phyloP scores from a whole-genome alignment of 225 moss, liverwort and hornwort species.

The Polytrichum commune region DNA sequence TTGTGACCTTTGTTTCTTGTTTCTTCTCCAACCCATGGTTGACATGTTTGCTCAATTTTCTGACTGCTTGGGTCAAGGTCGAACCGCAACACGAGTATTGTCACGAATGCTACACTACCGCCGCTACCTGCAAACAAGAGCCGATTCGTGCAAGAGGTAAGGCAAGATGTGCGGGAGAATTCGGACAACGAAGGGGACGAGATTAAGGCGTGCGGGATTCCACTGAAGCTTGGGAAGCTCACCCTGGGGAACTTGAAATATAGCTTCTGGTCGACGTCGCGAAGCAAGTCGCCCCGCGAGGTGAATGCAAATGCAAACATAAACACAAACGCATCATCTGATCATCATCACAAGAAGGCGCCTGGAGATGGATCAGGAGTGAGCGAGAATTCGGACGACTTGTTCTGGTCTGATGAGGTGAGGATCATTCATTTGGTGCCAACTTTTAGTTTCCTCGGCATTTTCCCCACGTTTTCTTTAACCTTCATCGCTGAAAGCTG shows the following conservation, averaged over 20 bases:
- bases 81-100: conserved; percentile 10
- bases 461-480: too few species aligned
- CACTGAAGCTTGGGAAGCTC: conserved; percentile 35
- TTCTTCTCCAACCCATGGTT: too few species aligned
- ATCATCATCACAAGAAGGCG: too few species aligned
- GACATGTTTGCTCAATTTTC: too few species aligned
- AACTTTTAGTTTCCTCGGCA: too few species aligned
- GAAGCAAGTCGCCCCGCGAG: conserved; percentile 20
- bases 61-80: conserved; percentile 11
- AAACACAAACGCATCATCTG: too few species aligned
- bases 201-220: conserved; percentile 45
- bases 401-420: conserved; percentile 64
- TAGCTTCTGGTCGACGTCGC: conserved; percentile 35
- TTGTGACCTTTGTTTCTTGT: too few species aligned
- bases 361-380: conserved; percentile 22
- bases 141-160: conserved; percentile 31
- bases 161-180: conserved; percentile 30
- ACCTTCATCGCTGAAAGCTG: too few species aligned
- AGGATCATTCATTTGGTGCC: neutral
- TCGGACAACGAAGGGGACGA: conserved; percentile 22
- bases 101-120: conserved; percentile 12
- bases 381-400: conserved; percentile 41
- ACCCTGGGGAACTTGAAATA: conserved; percentile 31
- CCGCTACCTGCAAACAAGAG: conserved; percentile 17
- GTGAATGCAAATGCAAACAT: too few species aligned